These are phyloP conservation scores for Scheffersomyces illinoinensis DNA, from an alignment of 1,139 yeast species.

Conservation along the genomic window DNA sequence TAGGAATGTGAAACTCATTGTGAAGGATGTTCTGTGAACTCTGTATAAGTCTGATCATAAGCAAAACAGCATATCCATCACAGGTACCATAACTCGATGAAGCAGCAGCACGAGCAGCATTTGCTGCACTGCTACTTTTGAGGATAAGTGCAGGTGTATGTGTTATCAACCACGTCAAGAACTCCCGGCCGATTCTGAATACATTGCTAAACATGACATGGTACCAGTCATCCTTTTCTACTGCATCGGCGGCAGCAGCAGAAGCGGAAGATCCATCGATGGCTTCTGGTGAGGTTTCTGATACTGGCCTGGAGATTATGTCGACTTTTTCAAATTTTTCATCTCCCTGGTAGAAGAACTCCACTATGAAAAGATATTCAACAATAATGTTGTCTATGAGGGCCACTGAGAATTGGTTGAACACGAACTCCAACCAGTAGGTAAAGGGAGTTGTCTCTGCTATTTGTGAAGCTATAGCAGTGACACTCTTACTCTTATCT, in stretches of 20 bases:
- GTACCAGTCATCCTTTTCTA: slow-evolving; percentile 50
- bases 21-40: slow-evolving; percentile 63
- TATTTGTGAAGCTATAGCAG: slow-evolving; percentile 80
- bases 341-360: slow-evolving; percentile 61
- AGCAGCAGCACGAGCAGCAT: slow-evolving; percentile 19
- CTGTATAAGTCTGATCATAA: slow-evolving; percentile 76
- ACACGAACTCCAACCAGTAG: slow-evolving; percentile 73
- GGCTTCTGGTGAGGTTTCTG: slow-evolving; percentile 11
- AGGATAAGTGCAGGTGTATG: slow-evolving; percentile 20
- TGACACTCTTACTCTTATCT: slow-evolving; percentile 35
- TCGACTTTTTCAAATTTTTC: slow-evolving; percentile 38
- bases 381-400: slow-evolving; percentile 74
- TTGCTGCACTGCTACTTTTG: slow-evolving; percentile 17
- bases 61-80: slow-evolving; percentile 77
- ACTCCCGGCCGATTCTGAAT: slow-evolving; percentile 43
- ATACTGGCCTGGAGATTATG: slow-evolving; percentile 44
- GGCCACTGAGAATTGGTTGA: slow-evolving; percentile 72
- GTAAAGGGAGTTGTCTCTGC: slow-evolving; percentile 74
- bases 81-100: slow-evolving; percentile 36
- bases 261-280: slow-evolving; percentile 1
- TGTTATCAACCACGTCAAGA: slow-evolving; percentile 39
- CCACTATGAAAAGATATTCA: slow-evolving; percentile 73
- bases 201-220: slow-evolving; percentile 54
- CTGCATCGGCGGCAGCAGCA: slow-evolving; percentile 5
- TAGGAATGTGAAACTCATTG: slow-evolving; percentile 65